A percentile compares a stretch with the other conserved stretches of the same genome.
Conservation (phyloP, 169 alveolate genomes). For the Cryptosporidium ubiquitum region DNA sequence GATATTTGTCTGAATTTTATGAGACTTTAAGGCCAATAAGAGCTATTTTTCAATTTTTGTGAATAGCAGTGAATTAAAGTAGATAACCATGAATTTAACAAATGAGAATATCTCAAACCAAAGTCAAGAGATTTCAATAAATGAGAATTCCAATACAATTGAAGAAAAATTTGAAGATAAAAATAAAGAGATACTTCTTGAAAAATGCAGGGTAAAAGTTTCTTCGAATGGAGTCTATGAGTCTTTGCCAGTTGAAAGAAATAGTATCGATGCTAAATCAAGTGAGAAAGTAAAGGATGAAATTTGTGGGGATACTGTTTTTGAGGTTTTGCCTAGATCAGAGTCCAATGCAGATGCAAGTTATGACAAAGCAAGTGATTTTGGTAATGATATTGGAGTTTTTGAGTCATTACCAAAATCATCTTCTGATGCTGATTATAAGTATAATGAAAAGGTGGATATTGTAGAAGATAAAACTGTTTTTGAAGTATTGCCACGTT, state of each 20-base stretch:
- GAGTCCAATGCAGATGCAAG: constrained; percentile 71
- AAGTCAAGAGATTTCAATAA: not conserved
- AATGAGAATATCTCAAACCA: constrained; percentile 1
- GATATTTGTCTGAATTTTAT: not conserved
- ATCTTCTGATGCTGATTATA: constrained; percentile 30
- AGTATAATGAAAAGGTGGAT: constrained; percentile 28
- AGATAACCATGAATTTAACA: not conserved
- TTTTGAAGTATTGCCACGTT: constrained; percentile 43
- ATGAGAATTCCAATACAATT: not conserved
- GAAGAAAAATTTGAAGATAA: constrained; percentile 4
- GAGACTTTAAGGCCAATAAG: not conserved
- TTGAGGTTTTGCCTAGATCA: constrained; percentile 64
- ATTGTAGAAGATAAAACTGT: constrained; percentile 7
- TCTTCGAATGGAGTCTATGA: constrained; percentile 57
- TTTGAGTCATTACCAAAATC: constrained; percentile 44
- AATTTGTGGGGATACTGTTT: not conserved
- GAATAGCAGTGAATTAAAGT: not conserved
- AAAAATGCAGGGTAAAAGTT: constrained; percentile 51
- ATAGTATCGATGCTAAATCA: constrained; percentile 48
- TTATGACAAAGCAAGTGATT: not conserved
- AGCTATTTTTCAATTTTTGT: not conserved
- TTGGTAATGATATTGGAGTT: not conserved
- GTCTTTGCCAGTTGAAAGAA: constrained; percentile 19
- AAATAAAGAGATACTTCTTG: constrained; percentile 6
- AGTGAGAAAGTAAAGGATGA: constrained; percentile 11